phyloP scores from a whole-genome alignment of 2,329 filamentous ascomycete genomes.

The Xenoacremonium recifei region DNA sequence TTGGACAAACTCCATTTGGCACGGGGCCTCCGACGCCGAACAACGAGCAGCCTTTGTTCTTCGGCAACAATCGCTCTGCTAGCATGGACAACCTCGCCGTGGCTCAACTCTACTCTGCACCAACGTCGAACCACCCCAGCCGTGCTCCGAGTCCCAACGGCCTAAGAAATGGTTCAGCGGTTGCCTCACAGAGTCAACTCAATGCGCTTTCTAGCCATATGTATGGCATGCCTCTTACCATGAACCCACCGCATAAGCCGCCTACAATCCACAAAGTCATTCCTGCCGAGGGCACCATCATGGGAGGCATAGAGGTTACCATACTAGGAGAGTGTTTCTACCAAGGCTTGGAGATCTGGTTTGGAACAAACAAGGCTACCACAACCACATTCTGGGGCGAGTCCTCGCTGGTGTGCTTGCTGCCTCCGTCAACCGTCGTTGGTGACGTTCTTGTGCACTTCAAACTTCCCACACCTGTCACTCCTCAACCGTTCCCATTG shows the following conservation, averaged over 20 bases:
- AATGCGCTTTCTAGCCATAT: slow-evolving; percentile 47
- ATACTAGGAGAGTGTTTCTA: slow-evolving; percentile 79
- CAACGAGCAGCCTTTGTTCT: slow-evolving; percentile 58
- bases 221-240: slow-evolving; percentile 48
- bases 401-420: slow-evolving; percentile 74
- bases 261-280: slow-evolving; percentile 79
- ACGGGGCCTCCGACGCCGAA: slow-evolving; percentile 67
- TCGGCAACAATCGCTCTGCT: slow-evolving; percentile 55
- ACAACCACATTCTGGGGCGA: slow-evolving; percentile 81
- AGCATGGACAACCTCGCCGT: slow-evolving; percentile 65
- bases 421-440: slow-evolving; percentile 67
- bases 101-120: slow-evolving; percentile 68
- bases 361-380: slow-evolving; percentile 64
- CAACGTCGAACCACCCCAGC: slow-evolving; percentile 71
- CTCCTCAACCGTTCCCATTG: slow-evolving; percentile 34
- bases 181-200: slow-evolving; percentile 41
- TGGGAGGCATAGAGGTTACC: slow-evolving; percentile 84
- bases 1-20: slow-evolving; percentile 43
- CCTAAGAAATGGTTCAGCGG: slow-evolving; percentile 43
- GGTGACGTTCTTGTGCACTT: slow-evolving; percentile 72
- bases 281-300: slow-evolving; percentile 76
- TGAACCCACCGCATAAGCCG: slow-evolving; percentile 45
- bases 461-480: slow-evolving; percentile 48
- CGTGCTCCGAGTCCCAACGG: slow-evolving; percentile 72
- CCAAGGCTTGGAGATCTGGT: slow-evolving; percentile 76